Percentiles rank a stretch among this genome's conserved stretches.
Evolutionary conservation across 495 filamentous ascomycete species (phyloP).

Genomic region (Penicillium diatomitis): DNA sequence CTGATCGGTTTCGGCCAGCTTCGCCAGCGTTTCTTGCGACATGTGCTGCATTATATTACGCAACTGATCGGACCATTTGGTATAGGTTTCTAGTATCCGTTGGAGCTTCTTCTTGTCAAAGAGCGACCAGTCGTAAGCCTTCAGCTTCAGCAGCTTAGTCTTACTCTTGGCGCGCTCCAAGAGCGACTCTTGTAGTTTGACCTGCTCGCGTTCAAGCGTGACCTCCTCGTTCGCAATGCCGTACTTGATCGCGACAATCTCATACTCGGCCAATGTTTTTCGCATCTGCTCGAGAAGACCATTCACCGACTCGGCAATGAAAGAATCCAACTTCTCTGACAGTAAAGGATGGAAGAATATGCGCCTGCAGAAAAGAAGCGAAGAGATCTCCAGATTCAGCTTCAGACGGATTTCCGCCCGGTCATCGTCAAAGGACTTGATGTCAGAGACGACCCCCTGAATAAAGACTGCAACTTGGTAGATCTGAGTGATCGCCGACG

Average conservation of each 20-base stretch:
- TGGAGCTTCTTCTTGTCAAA: constrained; percentile 18
- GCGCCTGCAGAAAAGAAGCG: constrained; percentile 10
- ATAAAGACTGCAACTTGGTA: constrained; percentile 17
- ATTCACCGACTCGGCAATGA: constrained; percentile 8
- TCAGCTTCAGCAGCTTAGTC: constrained; percentile 10
- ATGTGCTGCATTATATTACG: constrained; percentile 14
- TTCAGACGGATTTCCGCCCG: constrained; percentile 11
- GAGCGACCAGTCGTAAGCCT: constrained; percentile 16
- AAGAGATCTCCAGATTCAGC: constrained; percentile 9
- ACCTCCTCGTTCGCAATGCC: constrained; percentile 6
- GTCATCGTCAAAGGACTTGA: constrained; percentile 16
- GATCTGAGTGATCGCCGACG: constrained; percentile 12
- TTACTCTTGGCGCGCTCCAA: constrained; percentile 11
- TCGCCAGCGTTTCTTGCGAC: constrained; percentile 10
- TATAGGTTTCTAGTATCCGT: constrained; percentile 10
- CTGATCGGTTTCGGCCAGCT: neutral
- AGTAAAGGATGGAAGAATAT: constrained; percentile 7
- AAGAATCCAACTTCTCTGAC: constrained; percentile 9
- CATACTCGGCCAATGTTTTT: constrained; percentile 9
- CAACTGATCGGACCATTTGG: constrained; percentile 9
- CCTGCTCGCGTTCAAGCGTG: constrained; percentile 2
- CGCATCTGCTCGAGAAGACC: constrained; percentile 11
- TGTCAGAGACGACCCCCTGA: constrained; percentile 13
- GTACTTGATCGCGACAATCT: constrained; percentile 6
- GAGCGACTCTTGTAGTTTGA: constrained; percentile 5